These are phyloP conservation scores for Medicago truncatula DNA, from an alignment of 306 rosid genomes.

Conservation along the genomic window DNA sequence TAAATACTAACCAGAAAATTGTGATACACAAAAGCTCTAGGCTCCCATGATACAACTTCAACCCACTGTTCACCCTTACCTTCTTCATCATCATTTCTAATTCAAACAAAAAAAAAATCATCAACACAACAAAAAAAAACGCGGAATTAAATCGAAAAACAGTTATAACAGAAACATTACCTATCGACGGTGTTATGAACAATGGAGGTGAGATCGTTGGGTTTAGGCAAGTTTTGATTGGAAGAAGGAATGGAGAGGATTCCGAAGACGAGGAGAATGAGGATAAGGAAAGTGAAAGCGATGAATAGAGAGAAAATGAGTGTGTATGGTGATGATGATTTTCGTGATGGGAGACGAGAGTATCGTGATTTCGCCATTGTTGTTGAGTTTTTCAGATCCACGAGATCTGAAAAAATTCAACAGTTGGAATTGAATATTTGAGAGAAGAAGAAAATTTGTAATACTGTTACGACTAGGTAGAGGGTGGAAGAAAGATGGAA, in stretches of 20 bases:
- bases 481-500: background rate
- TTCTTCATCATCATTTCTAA: constrained; percentile 53
- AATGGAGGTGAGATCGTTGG: constrained; percentile 87
- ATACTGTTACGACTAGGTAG: constrained; percentile 11
- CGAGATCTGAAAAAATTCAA: constrained; percentile 40
- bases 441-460: background rate
- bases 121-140: background rate
- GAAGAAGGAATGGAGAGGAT: constrained; percentile 85
- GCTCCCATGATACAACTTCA: constrained; percentile 96
- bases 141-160: background rate
- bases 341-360: constrained; percentile 68
- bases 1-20: constrained; percentile 75
- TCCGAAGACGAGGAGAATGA: constrained; percentile 89
- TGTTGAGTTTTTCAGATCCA: constrained; percentile 3
- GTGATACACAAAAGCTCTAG: constrained; percentile 91
- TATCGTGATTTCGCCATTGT: constrained; percentile 73
- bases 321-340: constrained; percentile 61
- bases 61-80: constrained; percentile 78
- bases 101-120: background rate
- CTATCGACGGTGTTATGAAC: constrained; percentile 52
- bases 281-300: constrained; percentile 75
- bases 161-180: constrained; percentile 37
- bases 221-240: constrained; percentile 55
- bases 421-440: background rate
- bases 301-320: constrained; percentile 67